Conservation (phyloP, 139 green algal genomes). For the Picochlorum sp. region DNA sequence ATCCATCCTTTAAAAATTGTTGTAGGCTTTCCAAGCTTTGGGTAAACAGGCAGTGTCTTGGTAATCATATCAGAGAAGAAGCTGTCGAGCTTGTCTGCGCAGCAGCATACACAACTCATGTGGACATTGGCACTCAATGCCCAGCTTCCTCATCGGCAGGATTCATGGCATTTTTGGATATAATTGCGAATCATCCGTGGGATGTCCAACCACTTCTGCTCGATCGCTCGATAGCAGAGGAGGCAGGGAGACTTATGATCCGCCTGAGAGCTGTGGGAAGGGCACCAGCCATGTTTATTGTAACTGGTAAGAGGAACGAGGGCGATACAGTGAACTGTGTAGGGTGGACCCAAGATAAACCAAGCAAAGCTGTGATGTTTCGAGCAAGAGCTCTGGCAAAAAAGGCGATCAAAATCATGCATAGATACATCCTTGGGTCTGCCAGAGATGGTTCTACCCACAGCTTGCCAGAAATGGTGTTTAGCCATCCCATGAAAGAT, state of each 20-base stretch:
- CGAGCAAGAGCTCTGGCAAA: slow-evolving; percentile 24
- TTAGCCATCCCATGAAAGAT: slow-evolving; percentile 26
- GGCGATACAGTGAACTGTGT: slow-evolving; percentile 20
- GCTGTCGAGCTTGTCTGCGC: slow-evolving; percentile 62
- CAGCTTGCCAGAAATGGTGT: slow-evolving; percentile 17
- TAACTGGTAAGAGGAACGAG: slow-evolving; percentile 21
- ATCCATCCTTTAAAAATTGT: slow-evolving; percentile 45
- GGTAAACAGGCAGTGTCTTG: slow-evolving; percentile 45
- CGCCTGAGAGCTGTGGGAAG: not conserved
- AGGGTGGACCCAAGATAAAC: slow-evolving; percentile 19
- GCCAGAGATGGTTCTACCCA: not conserved
- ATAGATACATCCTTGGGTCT: slow-evolving; percentile 8
- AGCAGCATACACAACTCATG: slow-evolving; percentile 32
- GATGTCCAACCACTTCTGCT: slow-evolving; percentile 45
- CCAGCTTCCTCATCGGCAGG: slow-evolving; percentile 31
- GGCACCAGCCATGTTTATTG: slow-evolving; percentile 42
- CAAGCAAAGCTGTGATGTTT: slow-evolving; percentile 13
- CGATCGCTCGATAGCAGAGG: slow-evolving; percentile 37
- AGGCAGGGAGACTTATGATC: not conserved
- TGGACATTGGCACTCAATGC: not conserved
- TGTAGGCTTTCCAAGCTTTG: slow-evolving; percentile 53
- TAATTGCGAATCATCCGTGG: slow-evolving; percentile 59
- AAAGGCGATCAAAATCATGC: slow-evolving; percentile 4
- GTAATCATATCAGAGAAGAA: slow-evolving; percentile 44
- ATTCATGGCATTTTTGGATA: slow-evolving; percentile 62